Evolutionary conservation across 345 rosid genomes (phyloP), one percentile per base, ranked within the genome.

Genomic region (Cardamine chenopodiifolia): DNA sequence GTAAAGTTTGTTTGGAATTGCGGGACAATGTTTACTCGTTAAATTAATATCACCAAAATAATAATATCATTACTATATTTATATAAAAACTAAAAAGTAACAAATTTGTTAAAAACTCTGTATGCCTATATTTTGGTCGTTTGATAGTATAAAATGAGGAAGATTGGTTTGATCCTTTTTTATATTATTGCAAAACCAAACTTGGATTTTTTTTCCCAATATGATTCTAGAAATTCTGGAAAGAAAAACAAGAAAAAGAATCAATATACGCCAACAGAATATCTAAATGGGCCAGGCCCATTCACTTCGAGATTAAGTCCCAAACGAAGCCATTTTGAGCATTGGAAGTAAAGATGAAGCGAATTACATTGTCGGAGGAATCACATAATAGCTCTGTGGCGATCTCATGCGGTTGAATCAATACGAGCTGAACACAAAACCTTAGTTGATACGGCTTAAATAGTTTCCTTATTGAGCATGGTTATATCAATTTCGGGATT

Each of bases 401-500:
- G n/a, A n/a, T n/a, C n/a, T 1, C 94, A 85, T 9, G 92, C 94
- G 3, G 88, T 86, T 0, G 92, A 89, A 78, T 81, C 97, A 0
- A 95, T 95, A 22, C 87, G 91, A 20, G 80, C 85, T 1, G 94
- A 90, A 79, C 96, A 89, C 75, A 87, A 79, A 53, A 67, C 50
- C 44, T 58, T 95, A 14, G 98, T 90, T 6, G 85, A 85, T 60
- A 82, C 88, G 0, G 98, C 99, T 8, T 95, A 95, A n/a, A n/a
- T 62, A 68, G 69, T 70, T 95, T 90, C 58, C 82, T 95, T 7
- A 75, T 88, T 1, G 96, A 90, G 55, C 96, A 92, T 29, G 99
- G 98, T 18, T 92, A 92, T 67, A 86, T 95, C 2, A 95, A 95
- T 69, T 95, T 90, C 20, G 99, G 97, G 15, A 64, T 92, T 12